These are phyloP conservation scores for Fusarium armeniacum DNA, from an alignment of 2,329 filamentous ascomycete genomes.

Conservation along the genomic window DNA sequence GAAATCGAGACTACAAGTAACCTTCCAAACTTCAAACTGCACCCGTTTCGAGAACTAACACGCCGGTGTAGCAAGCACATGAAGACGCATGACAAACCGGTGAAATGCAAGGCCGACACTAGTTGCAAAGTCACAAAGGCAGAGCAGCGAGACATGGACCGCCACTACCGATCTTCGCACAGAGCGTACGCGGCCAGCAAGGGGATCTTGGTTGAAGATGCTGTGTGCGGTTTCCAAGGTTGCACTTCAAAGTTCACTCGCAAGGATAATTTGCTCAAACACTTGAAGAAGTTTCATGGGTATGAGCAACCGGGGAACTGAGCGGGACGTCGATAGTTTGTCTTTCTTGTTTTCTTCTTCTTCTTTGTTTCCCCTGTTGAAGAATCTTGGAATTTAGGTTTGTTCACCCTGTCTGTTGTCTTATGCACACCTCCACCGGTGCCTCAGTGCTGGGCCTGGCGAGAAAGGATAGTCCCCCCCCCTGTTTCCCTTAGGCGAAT, in stretches of 20 bases:
- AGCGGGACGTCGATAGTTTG: neutral
- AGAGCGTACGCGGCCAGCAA: conserved; percentile 21
- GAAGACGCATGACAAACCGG: conserved; percentile 42
- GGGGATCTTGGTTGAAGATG: conserved; percentile 11
- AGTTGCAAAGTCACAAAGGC: conserved; percentile 30
- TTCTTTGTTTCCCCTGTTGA: neutral
- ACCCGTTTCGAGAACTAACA: conserved; percentile 11
- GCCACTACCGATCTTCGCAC: conserved; percentile 45
- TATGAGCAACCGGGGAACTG: conserved; percentile 3
- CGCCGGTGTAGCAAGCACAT: conserved; percentile 43
- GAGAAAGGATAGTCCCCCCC: conserved; percentile 7
- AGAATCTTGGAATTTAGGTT: neutral
- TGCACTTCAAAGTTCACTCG: conserved; percentile 38
- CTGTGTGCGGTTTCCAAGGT: conserved; percentile 4
- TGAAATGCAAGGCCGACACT: conserved; percentile 40
- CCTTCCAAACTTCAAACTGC: neutral
- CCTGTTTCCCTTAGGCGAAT: conserved; percentile 13
- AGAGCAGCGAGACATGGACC: conserved; percentile 47
- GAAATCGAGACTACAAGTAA: conserved; percentile 29
- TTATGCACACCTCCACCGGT: conserved; percentile 23
- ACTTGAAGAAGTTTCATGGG: conserved; percentile 35
- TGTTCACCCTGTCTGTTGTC: conserved; percentile 22
- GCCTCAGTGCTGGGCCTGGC: neutral
- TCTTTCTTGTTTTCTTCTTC: neutral
- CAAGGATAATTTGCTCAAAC: conserved; percentile 40